Evolutionary conservation across 306 rosid species (phyloP).

Genomic region (Leucaena leucocephala): DNA sequence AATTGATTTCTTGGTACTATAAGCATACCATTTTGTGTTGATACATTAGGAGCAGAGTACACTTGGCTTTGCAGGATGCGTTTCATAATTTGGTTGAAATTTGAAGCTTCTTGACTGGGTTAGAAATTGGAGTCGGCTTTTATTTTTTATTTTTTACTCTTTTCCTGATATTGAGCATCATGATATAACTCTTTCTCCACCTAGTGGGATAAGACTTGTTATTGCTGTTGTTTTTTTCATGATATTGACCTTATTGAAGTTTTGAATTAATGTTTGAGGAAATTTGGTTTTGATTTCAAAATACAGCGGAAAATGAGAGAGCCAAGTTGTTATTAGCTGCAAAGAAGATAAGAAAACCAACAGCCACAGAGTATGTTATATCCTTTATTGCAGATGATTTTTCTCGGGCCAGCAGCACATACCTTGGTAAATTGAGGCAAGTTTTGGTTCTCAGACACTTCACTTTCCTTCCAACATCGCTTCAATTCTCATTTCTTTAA

Average conservation of each 20-base stretch:
- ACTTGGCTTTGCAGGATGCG: neutral
- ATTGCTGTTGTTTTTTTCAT: neutral
- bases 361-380: slow-evolving; percentile 56
- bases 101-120: slow-evolving; percentile 25
- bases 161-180: neutral
- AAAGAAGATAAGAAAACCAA: slow-evolving; percentile 67
- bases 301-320: slow-evolving; percentile 61
- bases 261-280: slow-evolving; percentile 21
- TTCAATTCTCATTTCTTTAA: slow-evolving; percentile 5
- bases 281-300: slow-evolving; percentile 31
- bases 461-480: neutral
- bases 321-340: slow-evolving; percentile 72
- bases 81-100: neutral
- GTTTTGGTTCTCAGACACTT: slow-evolving; percentile 29
- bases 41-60: neutral
- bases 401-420: slow-evolving; percentile 60
- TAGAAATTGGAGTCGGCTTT: slow-evolving; percentile 1
- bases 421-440: slow-evolving; percentile 83
- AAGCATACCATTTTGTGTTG: neutral
- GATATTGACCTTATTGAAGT: slow-evolving; percentile 14
- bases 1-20: neutral
- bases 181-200: too few species aligned
- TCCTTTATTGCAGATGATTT: slow-evolving; percentile 62
- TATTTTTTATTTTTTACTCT: neutral
- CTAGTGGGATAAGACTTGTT: too few species aligned